Evolutionary conservation across 345 rosid genomes (phyloP), one percentile per base, ranked within the genome.

Genomic region (Euphorbia lathyris): DNA sequence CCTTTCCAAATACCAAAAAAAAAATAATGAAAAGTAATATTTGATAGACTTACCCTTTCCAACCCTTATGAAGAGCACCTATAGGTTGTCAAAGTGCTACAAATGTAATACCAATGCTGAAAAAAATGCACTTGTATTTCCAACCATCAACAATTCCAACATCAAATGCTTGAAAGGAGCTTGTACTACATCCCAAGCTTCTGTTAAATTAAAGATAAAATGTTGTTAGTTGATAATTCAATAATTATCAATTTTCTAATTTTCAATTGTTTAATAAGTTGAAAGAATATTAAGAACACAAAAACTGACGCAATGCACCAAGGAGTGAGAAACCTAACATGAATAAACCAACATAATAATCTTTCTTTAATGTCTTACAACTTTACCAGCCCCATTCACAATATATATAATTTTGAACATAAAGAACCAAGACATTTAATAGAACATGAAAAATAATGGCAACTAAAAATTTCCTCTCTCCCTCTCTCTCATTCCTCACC

Each of bases 141-240:
- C 99, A 78, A 98, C 98, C 99, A 96, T 96, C 99, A 98, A 96
- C 99, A 96, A 96, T 1, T 98, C 99, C 99, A 96, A 92, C 73
- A 96, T 64, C 90, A 96, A 84, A 81, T 92, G 92, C 90, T 90
- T 96, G 80, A 96, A 88, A 0, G 99, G 99, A 10, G 93, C 96
- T 72, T 96, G 99, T 12, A 98, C 99, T 70, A 92, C 94, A 83
- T 96, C 99, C 99, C 99, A 96, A 13, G 99, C 98, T 96, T 96
- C 92, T 98, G 92, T 80, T 78, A 71, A 70, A 82, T 40, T 65
- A 81, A 25, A 57, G 10, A 48, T 60, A 34, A 1, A 17, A 50
- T 9, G 14, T 5, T 3, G 16, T 50, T 64, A 55, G 56, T 42
- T 53, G 32, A 71, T 23, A 55, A n/a, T 47, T 11, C 13, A 64